These are phyloP conservation scores for Zoysia matrella DNA, from an alignment of 202 grass and related monocot genomes.

Conservation along the genomic window DNA sequence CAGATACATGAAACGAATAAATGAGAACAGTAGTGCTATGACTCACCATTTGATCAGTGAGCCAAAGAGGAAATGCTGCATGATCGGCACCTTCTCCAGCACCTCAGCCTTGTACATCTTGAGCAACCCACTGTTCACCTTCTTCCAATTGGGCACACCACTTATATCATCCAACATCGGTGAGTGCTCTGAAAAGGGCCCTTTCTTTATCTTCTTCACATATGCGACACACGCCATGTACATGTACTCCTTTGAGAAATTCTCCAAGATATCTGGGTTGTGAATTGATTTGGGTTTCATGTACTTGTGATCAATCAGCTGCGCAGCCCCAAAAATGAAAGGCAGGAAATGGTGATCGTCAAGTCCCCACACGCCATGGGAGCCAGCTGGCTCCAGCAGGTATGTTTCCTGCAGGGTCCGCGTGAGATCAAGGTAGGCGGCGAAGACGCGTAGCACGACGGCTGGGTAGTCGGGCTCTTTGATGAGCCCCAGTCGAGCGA, in stretches of 20 bases:
- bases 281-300: conserved; percentile 98
- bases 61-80: conserved; percentile 99
- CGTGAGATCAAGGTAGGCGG: conserved; percentile 82
- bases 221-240: conserved; percentile 73
- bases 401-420: conserved; percentile 84
- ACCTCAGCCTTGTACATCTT: conserved; percentile 99
- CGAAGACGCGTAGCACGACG: conserved; percentile 69
- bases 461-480: conserved; percentile 68
- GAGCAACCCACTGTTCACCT: conserved; percentile 91
- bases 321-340: conserved; percentile 83
- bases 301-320: conserved; percentile 96
- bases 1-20: neutral
- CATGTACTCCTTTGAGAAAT: conserved; percentile 84
- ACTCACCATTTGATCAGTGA: conserved; percentile 91
- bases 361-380: conserved; percentile 90
- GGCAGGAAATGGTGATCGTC: conserved; percentile 97
- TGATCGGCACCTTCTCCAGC: conserved; percentile 93
- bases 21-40: neutral
- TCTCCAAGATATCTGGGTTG: conserved; percentile 90
- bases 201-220: conserved; percentile 96
- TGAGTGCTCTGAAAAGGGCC: conserved; percentile 88
- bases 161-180: conserved; percentile 97
- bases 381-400: conserved; percentile 88
- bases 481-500: conserved; percentile 75
- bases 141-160: conserved; percentile 70